These are phyloP conservation scores for Citrus cavaleriei DNA, from an alignment of 345 rosid genomes.

Conservation along the genomic window DNA sequence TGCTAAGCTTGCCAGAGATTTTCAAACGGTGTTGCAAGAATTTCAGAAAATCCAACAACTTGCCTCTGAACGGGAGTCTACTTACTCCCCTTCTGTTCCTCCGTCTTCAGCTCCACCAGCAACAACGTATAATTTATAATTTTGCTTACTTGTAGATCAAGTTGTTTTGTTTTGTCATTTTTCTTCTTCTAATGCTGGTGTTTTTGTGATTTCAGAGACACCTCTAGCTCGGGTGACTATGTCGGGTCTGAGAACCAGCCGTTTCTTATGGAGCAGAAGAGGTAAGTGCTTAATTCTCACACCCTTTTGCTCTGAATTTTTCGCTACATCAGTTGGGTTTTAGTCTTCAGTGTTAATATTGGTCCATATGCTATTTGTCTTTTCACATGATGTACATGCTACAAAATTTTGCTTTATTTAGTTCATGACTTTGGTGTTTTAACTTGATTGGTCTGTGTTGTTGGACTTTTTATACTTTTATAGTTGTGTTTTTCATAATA, in stretches of 20 bases:
- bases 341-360: not conserved
- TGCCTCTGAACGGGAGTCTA: conserved; percentile 63
- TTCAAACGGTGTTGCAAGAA: conserved; percentile 51
- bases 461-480: not conserved
- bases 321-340: not conserved
- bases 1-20: conserved; percentile 71
- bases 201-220: conserved; percentile 15
- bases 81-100: conserved; percentile 50
- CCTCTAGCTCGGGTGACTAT: conserved; percentile 36
- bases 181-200: not conserved
- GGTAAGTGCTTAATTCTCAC: conserved; percentile 18
- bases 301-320: not conserved
- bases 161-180: not conserved
- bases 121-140: conserved; percentile 17
- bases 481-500: not conserved
- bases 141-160: not conserved
- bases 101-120: conserved; percentile 22
- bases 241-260: conserved; percentile 37
- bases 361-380: not conserved
- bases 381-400: not conserved
- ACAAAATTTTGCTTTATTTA: not conserved
- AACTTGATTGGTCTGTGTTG: not conserved
- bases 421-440: not conserved
- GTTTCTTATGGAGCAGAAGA: conserved; percentile 46
- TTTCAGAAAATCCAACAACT: conserved; percentile 68